phyloP scores from a whole-genome alignment of 2,329 filamentous ascomycete species.

The Tympanopsis confertula region DNA sequence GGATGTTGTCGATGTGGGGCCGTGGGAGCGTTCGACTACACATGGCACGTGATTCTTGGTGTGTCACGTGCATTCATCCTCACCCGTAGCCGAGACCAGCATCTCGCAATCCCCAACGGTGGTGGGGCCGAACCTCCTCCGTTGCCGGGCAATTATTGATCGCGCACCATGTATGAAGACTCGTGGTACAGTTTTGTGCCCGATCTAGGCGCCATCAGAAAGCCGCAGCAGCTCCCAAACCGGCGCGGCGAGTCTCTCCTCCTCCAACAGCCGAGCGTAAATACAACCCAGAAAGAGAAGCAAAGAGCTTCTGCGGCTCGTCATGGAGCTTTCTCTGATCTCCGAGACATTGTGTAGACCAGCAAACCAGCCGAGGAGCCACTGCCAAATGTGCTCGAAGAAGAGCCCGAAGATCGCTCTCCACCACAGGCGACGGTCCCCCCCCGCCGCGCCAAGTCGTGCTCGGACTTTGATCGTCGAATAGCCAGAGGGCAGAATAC shows the following conservation, averaged over 20 bases:
- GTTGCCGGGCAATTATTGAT: no score
- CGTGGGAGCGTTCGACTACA: no score
- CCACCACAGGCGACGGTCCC: slow-evolving; percentile 57
- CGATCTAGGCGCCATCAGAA: slow-evolving; percentile 39
- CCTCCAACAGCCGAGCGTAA: slow-evolving; percentile 53
- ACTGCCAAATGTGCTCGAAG: slow-evolving; percentile 43
- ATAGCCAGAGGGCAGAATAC: slow-evolving; percentile 23
- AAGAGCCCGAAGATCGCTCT: slow-evolving; percentile 40
- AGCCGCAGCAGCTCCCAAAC: slow-evolving; percentile 29
- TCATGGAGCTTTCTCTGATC: slow-evolving; percentile 5
- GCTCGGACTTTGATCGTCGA: slow-evolving; percentile 51
- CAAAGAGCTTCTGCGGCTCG: slow-evolving; percentile 6
- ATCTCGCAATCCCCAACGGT: no score
- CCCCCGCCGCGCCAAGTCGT: slow-evolving; percentile 62
- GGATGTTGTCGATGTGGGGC: no score
- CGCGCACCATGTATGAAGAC: slow-evolving; percentile 70
- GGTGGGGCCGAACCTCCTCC: no score
- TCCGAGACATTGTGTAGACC: slow-evolving; percentile 36
- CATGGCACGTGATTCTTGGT: no score
- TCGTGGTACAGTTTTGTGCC: slow-evolving; percentile 73
- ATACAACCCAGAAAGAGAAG: slow-evolving; percentile 12
- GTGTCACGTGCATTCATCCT: no score
- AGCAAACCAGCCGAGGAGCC: slow-evolving; percentile 37
- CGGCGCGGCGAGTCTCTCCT: slow-evolving; percentile 61
- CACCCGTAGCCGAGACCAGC: no score